Evolutionary conservation across 495 filamentous ascomycete genomes (phyloP), one percentile per base, ranked within the genome.

Genomic region (Rostrohypoxylon terebratum): DNA sequence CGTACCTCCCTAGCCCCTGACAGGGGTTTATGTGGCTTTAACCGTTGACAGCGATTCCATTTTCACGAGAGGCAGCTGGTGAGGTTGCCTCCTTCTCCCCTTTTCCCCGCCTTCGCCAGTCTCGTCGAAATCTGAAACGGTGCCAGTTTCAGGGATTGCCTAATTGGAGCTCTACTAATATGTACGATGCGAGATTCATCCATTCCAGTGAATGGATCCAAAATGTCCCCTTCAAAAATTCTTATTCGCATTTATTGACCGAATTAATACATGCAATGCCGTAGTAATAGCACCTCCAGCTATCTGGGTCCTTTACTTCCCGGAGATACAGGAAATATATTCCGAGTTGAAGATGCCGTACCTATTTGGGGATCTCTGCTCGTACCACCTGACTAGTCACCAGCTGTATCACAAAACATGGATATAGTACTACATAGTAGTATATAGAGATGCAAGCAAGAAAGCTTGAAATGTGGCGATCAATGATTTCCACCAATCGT

Each of bases 101-200:
- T 51, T 25, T 53, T 38, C 59, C 45, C 64, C 60, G 47, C 64
- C 59, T 55, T 59, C 64, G 44, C 61, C 21, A 45, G 42, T 48
- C 62, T 63, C 42, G 63, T 59, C 21, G 58, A 63, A 64, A 28
- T 59, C 20, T 75, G 72, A 75, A 75, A 75, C 72, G 1, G 28
- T 47, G 42, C 64, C 64, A 55, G 72, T 72, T 71, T 75, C 72
- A 75, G 68, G 62, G 68, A 47, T 47, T 34, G 31, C 50, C 36
- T 42, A 73, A 33, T 55, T 60, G 42, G 53, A 59, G 20, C 13
- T 58, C 33, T 59, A n/a, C n/a, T n/a, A n/a, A n/a, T n/a, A n/a
- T n/a, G n/a, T n/a, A 36, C 54, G 51, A 70, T 59, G 67, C 59
- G 40, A 33, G 28, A 57, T 8, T 25, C 21, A 16, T 20, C 34